A percentile compares a stretch with the other conserved stretches of the same genome.
Conservation (phyloP, 768 basidiomycete genomes). For the Grammothele lineata region DNA sequence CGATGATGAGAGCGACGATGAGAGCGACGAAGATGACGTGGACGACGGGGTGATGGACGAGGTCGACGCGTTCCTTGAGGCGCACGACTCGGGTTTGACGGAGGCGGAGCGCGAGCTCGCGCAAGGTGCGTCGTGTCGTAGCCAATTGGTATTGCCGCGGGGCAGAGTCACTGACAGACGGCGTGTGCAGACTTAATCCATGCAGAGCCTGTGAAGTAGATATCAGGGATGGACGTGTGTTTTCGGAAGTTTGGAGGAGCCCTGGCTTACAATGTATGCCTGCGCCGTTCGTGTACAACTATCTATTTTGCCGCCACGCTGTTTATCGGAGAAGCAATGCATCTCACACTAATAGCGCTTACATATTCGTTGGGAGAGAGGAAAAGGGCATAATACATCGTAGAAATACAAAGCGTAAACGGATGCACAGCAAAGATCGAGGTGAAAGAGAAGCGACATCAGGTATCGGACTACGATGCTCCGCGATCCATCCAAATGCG, state of each 20-base stretch:
- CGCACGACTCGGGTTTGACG: conserved; percentile 81
- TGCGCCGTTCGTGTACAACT: conserved; percentile 9
- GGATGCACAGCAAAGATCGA: not conserved
- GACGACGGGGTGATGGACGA: conserved; percentile 88
- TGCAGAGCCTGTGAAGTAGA: conserved; percentile 50
- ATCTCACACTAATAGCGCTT: conserved; percentile 7
- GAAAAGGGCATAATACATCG: conserved; percentile 1
- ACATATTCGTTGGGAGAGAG: not conserved
- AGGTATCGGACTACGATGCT: conserved; percentile 1
- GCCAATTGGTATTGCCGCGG: too few species aligned
- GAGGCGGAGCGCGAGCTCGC: conserved; percentile 77
- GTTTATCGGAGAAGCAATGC: conserved; percentile 12
- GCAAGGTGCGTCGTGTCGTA: conserved; percentile 52
- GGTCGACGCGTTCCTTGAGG: conserved; percentile 92
- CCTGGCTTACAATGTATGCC: not conserved
- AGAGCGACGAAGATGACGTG: conserved; percentile 38
- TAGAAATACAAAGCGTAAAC: conserved; percentile 2
- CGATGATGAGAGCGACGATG: conserved; percentile 59
- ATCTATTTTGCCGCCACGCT: conserved; percentile 15
- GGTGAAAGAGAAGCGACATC: not conserved
- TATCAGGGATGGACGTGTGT: not conserved
- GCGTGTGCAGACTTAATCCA: conserved; percentile 47
- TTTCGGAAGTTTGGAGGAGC: not conserved
- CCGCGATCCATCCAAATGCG: conserved; percentile 72
- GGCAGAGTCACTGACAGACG: too few species aligned